A percentile compares a stretch with the other conserved stretches of the same genome.
These are phyloP conservation scores for Keithomyces neogunnii DNA, from an alignment of 2,329 filamentous ascomycete species.

Conservation along the genomic window DNA sequence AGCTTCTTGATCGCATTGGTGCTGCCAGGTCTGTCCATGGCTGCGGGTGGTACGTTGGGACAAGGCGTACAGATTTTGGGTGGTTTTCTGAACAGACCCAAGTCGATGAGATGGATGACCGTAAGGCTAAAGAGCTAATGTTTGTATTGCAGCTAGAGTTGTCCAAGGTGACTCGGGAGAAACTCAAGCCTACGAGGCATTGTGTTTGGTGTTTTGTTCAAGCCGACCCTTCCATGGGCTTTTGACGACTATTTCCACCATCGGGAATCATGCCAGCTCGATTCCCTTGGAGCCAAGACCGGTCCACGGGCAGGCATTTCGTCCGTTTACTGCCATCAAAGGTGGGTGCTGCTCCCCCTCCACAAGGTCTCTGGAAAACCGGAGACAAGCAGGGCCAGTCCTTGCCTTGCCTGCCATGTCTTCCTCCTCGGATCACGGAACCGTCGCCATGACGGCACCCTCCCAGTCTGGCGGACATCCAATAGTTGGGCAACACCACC, in stretches of 20 bases:
- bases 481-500: no score
- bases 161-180: background rate
- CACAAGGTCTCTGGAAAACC: no score
- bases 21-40: background rate
- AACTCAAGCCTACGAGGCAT: background rate
- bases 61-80: no score
- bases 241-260: background rate
- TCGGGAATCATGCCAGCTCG: background rate
- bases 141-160: background rate
- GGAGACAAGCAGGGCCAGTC: no score
- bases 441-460: no score
- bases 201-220: background rate
- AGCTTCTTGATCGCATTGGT: constrained; percentile 6
- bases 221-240: background rate
- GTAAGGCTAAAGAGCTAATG: background rate
- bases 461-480: no score
- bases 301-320: background rate
- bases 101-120: no score
- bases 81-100: no score
- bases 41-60: background rate
- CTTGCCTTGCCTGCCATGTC: no score
- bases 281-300: background rate
- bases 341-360: no score
- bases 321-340: no score
- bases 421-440: no score